Evolutionary conservation across 805 yeast genomes (phyloP).

Genomic region (Metschnikowia vanudenii): DNA sequence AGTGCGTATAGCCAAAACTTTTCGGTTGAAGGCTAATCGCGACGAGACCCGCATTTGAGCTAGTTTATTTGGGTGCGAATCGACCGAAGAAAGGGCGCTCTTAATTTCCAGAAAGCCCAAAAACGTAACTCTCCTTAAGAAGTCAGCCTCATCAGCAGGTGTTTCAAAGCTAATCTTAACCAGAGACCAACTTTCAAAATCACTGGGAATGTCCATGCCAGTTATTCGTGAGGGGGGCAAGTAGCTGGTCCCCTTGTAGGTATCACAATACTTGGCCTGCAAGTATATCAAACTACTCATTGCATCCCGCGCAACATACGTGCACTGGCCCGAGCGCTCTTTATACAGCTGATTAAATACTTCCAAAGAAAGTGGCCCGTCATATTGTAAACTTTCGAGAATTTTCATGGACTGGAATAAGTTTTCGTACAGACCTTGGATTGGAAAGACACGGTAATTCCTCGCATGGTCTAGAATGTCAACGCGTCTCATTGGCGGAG

Average conservation of each 20-base stretch:
- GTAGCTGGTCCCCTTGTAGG: neutral
- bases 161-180: neutral
- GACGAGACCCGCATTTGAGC: neutral
- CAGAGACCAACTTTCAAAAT: neutral
- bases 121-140: neutral
- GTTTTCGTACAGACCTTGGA: slow-evolving; percentile 8
- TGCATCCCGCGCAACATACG: slow-evolving; percentile 16
- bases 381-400: slow-evolving; percentile 9
- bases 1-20: neutral
- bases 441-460: neutral
- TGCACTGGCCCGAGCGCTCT: slow-evolving; percentile 5
- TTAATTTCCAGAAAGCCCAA: neutral
- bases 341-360: slow-evolving; percentile 17
- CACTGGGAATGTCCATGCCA: neutral
- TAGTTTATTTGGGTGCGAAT: neutral
- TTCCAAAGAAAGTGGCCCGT: slow-evolving; percentile 18
- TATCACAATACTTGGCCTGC: slow-evolving; percentile 5
- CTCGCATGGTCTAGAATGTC: slow-evolving; percentile 13
- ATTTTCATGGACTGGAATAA: slow-evolving; percentile 1
- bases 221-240: neutral
- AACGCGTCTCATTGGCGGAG: slow-evolving; percentile 11
- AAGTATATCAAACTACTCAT: slow-evolving; percentile 15
- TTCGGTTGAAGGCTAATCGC: slow-evolving; percentile 2
- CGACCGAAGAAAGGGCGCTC: neutral
- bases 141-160: neutral